These are phyloP conservation scores for Vitis hybrid DNA, from an alignment of 177 flowering plant species.

Conservation along the genomic window DNA sequence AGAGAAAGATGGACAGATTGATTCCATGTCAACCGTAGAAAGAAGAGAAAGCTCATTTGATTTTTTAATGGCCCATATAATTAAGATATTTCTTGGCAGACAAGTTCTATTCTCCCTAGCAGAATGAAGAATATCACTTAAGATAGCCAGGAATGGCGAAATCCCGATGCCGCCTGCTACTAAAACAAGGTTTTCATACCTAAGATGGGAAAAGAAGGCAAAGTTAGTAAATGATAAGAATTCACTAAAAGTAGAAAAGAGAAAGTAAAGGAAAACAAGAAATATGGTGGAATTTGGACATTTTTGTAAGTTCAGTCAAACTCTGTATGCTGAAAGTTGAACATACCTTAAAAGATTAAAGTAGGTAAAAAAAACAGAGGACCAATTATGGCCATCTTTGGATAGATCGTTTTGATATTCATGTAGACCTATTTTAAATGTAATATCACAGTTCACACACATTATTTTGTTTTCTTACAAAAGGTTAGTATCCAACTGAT, in stretches of 20 bases:
- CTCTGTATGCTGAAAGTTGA: not conserved
- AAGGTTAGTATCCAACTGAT: too few relatives aligned
- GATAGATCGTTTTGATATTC: too few relatives aligned
- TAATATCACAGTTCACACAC: too few relatives aligned
- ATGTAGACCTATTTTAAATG: too few relatives aligned
- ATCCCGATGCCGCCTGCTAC: conserved; percentile 98
- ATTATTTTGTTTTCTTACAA: too few relatives aligned
- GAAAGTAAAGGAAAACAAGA: not conserved
- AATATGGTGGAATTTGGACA: too few relatives aligned
- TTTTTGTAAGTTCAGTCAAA: not conserved
- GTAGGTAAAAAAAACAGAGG: too few relatives aligned
- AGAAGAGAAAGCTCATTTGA: conserved; percentile 80
- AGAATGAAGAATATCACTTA: conserved; percentile 81
- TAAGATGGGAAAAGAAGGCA: conserved; percentile 18
- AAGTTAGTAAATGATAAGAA: not conserved
- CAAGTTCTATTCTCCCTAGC: conserved; percentile 57
- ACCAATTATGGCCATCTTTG: too few relatives aligned
- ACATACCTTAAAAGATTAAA: not conserved
- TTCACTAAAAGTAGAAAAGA: not conserved
- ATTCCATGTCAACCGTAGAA: conserved; percentile 45
- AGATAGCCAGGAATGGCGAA: conserved; percentile 85
- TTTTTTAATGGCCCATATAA: conserved; percentile 87
- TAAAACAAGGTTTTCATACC: conserved; percentile 81
- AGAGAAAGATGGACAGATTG: conserved; percentile 61
- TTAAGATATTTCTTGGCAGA: conserved; percentile 51